These are phyloP conservation scores for Neostapfia colusana DNA, from an alignment of 176 grass and related monocot genomes.

Conservation along the genomic window DNA sequence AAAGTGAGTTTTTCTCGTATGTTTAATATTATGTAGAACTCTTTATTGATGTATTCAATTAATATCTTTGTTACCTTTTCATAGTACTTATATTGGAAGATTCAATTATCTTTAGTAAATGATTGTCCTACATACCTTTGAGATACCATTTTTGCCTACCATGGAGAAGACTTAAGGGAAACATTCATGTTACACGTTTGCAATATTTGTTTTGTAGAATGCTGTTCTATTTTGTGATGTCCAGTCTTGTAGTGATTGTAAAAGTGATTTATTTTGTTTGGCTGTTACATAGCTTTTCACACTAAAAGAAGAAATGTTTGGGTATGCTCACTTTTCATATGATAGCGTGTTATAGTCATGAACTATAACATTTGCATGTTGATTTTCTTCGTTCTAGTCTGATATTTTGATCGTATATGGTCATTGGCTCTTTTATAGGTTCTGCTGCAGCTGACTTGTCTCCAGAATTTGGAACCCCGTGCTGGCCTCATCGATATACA, in stretches of 20 bases:
- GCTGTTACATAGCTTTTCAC: background rate
- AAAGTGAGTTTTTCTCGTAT: slow-evolving; percentile 53
- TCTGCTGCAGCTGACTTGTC: slow-evolving; percentile 60
- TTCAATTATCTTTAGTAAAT: background rate
- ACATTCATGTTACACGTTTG: background rate
- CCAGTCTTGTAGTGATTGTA: background rate
- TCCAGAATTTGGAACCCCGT: slow-evolving; percentile 22
- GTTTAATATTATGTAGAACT: slow-evolving; percentile 4
- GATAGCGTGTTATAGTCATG: background rate
- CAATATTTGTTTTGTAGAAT: background rate
- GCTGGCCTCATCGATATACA: background rate
- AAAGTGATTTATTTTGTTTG: background rate
- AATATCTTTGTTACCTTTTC: background rate
- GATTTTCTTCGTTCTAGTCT: slow-evolving; percentile 4
- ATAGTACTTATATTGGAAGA: background rate
- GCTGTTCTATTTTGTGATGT: background rate
- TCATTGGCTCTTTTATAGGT: slow-evolving; percentile 38
- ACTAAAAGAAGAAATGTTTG: background rate
- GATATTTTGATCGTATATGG: background rate
- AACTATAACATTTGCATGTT: background rate
- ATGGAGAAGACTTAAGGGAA: background rate
- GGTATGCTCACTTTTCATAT: background rate
- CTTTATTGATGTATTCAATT: background rate
- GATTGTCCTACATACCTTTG: background rate
- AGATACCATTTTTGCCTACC: background rate